Base-by-base conservation (phyloP, 805 yeast species). In the Nakazawaea populi region DNA sequence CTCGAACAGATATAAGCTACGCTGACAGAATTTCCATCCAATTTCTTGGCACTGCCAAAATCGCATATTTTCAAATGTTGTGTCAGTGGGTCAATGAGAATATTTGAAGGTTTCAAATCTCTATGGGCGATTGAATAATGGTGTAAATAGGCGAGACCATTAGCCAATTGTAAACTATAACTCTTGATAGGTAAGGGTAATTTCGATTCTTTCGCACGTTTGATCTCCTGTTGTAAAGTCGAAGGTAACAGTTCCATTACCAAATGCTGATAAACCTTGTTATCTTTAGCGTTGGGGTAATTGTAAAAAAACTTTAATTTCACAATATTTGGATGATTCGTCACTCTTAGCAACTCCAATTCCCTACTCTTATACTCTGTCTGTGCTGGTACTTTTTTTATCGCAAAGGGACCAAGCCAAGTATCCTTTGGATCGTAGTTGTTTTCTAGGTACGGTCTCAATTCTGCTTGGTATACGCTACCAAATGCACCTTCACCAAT, bases 1-100 rank as follows among this genome's bases (percentile, higher is more conserved):
- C 99, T 82, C 28, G 97, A 89, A 68, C 97, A 96, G 52, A 94
- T 94, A 65, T 94, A 94, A 47, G 96, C 86, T 55, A 91, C 96
- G 1, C 95, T 85, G n/a, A 94, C 88, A 64, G 87, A 91, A 55
- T 81, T 79, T 47, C 80, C 80, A 63, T 86, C 92, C 56, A 87
- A 73, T 64, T 82, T 82, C 65, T 87, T 87, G 5, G 96, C 95
- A 41, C 88, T 80, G 27, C 96, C 96, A 67, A 87, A 87, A 68
- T 87, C 96, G 67, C 95, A 87, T 47, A 87, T 83, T 64, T 87
- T 87, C 54, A 87, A 72, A 5, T 76, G 68, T 40, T 88, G 83
- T 1, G 79, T 75, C 9, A 74, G 63, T 5, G 94, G 92, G 58
- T 87, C 89, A 36, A 87, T 86, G 57, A 87, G 73, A 38, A 87